Conservation (phyloP, 148 eudicot genomes). For the Fallopia convolvulus region DNA sequence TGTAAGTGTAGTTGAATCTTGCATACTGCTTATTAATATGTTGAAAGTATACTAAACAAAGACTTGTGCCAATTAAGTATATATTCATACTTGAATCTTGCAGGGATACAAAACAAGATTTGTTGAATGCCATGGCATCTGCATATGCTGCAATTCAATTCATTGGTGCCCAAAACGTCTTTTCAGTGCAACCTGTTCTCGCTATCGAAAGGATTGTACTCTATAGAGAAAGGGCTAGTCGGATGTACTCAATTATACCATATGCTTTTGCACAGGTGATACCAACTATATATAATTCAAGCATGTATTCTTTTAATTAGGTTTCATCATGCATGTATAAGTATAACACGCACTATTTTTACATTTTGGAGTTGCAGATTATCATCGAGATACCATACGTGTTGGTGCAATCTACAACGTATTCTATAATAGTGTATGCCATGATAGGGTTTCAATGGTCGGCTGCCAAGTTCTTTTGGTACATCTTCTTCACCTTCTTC, state of each 20-base stretch:
- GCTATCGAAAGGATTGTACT: neutral
- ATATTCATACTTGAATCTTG: neutral
- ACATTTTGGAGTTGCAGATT: conserved; percentile 15
- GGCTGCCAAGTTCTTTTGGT: conserved; percentile 31
- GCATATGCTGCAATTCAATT: neutral
- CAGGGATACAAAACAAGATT: neutral
- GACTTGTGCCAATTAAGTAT: too few species aligned
- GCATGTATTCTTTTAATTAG: too few species aligned
- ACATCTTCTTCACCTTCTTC: conserved; percentile 29
- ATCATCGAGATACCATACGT: conserved; percentile 29
- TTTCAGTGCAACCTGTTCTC: neutral
- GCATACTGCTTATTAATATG: neutral
- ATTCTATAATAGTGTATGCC: conserved; percentile 30
- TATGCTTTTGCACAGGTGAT: conserved; percentile 7
- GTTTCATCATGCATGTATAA: too few species aligned
- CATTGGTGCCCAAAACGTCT: neutral
- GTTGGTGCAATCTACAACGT: conserved; percentile 21
- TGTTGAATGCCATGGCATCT: neutral
- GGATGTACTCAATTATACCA: conserved; percentile 3
- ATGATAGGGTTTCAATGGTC: conserved; percentile 43
- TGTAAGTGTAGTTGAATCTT: neutral
- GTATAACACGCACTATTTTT: neutral
- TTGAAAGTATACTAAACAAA: too few species aligned
- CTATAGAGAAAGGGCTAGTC: conserved; percentile 1
- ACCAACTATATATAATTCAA: neutral